These are phyloP conservation scores for Metschnikowia colocasiae DNA, from an alignment of 805 yeast species.

Conservation along the genomic window DNA sequence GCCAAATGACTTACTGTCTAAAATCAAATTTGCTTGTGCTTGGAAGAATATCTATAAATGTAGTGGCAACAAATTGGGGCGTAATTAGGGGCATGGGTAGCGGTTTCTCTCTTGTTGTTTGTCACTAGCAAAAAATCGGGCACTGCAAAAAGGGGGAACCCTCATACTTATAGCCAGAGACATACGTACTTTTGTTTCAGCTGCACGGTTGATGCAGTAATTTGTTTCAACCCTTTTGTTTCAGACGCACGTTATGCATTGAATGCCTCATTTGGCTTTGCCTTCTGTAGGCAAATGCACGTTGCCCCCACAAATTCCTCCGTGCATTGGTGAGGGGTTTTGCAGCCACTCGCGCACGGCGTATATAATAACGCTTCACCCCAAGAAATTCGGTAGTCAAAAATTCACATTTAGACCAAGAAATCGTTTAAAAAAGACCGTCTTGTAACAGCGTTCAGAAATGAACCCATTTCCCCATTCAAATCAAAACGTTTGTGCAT, in stretches of 20 bases:
- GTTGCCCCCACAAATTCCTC: not conserved
- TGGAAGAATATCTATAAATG: too few species aligned
- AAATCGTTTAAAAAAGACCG: too few species aligned
- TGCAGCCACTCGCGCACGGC: conserved; percentile 1
- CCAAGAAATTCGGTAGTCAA: too few species aligned
- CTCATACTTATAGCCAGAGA: not conserved
- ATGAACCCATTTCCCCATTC: too few species aligned
- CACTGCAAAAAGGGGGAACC: not conserved
- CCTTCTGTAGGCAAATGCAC: not conserved
- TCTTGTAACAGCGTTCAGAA: too few species aligned
- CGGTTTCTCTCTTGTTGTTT: too few species aligned
- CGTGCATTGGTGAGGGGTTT: not conserved
- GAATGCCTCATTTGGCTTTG: not conserved
- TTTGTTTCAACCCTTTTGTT: not conserved
- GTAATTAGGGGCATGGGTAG: too few species aligned
- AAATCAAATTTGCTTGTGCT: too few species aligned
- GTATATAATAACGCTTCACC: not conserved
- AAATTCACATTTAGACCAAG: too few species aligned
- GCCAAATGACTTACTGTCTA: too few species aligned
- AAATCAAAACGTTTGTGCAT: too few species aligned
- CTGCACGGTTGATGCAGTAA: not conserved
- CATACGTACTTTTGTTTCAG: not conserved
- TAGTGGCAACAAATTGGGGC: too few species aligned
- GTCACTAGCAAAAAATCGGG: not conserved
- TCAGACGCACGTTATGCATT: not conserved